phyloP scores from a whole-genome alignment of 2,329 filamentous ascomycete species.

The Diaporthe citri region DNA sequence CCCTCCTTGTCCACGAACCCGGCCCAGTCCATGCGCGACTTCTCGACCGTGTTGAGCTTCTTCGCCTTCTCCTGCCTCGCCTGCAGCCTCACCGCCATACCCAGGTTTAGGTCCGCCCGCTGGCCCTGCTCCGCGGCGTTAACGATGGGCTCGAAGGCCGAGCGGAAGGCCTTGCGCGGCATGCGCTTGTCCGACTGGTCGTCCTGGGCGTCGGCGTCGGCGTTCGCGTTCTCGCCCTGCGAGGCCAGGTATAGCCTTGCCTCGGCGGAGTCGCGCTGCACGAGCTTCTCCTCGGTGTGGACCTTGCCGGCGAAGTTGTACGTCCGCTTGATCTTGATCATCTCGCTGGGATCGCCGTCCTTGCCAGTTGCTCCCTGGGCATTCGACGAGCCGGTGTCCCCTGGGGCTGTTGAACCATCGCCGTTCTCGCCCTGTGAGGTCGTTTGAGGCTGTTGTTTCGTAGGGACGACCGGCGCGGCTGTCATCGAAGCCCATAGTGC shows the following conservation, averaged over 20 bases:
- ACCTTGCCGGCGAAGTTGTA: constrained; percentile 82
- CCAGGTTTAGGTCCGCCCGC: constrained; percentile 70
- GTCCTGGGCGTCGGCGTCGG: constrained; percentile 44
- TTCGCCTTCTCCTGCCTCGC: constrained; percentile 63
- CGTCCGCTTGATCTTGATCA: constrained; percentile 76
- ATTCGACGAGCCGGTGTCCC: constrained; percentile 41
- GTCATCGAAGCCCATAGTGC: constrained; percentile 78
- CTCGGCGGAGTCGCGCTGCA: constrained; percentile 74
- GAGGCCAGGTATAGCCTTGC: constrained; percentile 73
- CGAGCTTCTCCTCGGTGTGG: constrained; percentile 78
- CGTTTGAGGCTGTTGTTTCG: constrained; percentile 34
- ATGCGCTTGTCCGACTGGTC: constrained; percentile 55
- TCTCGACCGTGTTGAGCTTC: constrained; percentile 79
- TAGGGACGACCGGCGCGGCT: constrained; percentile 54
- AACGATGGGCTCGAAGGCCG: constrained; percentile 69
- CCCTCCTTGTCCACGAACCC: constrained; percentile 79
- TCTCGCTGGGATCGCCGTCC: constrained; percentile 49
- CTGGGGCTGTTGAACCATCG: constrained; percentile 32
- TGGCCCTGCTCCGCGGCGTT: constrained; percentile 55
- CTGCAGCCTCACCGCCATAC: constrained; percentile 62
- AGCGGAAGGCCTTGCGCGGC: constrained; percentile 70
- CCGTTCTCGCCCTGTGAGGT: constrained; percentile 30
- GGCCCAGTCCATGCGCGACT: constrained; percentile 80
- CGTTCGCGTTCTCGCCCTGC: constrained; percentile 48
- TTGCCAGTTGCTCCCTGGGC: constrained; percentile 32